Evolutionary conservation across 257 asterid genomes (phyloP).

Genomic region (Eustoma russellianum): DNA sequence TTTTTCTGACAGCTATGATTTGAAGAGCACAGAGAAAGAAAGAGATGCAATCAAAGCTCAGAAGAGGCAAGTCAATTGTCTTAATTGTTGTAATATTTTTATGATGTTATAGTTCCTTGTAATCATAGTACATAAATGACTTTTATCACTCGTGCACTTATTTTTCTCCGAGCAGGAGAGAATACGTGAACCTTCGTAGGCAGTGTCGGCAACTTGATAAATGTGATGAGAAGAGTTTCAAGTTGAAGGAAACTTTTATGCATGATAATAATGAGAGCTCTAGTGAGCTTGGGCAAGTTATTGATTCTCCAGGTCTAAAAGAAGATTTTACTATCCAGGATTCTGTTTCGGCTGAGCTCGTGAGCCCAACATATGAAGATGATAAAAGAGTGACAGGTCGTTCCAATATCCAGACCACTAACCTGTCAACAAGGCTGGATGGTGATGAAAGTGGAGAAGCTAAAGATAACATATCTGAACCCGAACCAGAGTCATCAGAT

Average conservation of each 20-base stretch:
- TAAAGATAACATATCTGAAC: constrained; percentile 33
- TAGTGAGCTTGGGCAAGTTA: constrained; percentile 38
- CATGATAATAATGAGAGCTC: constrained; percentile 32
- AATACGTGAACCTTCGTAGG: constrained; percentile 52
- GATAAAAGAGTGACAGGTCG: constrained; percentile 1
- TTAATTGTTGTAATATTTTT: neutral
- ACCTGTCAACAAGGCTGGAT: constrained; percentile 27
- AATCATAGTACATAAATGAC: too few species aligned
- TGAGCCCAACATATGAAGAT: constrained; percentile 22
- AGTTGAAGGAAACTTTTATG: constrained; percentile 38
- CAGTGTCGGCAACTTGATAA: constrained; percentile 51
- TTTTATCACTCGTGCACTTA: too few species aligned
- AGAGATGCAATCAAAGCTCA: constrained; percentile 41
- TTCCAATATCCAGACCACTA: constrained; percentile 12
- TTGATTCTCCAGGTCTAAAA: constrained; percentile 36
- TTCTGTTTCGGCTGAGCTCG: constrained; percentile 29
- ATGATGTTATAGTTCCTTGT: too few species aligned
- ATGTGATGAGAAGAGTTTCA: constrained; percentile 32
- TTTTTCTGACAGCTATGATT: constrained; percentile 48
- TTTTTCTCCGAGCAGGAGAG: constrained; percentile 32
- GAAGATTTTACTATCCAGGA: constrained; percentile 40
- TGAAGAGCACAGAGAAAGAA: constrained; percentile 61
- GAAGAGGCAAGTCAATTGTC: constrained; percentile 44
- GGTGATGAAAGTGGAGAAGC: constrained; percentile 26
- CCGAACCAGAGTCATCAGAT: constrained; percentile 42